Conservation (phyloP, 208 protist species). For the Leishmania mexicana region DNA sequence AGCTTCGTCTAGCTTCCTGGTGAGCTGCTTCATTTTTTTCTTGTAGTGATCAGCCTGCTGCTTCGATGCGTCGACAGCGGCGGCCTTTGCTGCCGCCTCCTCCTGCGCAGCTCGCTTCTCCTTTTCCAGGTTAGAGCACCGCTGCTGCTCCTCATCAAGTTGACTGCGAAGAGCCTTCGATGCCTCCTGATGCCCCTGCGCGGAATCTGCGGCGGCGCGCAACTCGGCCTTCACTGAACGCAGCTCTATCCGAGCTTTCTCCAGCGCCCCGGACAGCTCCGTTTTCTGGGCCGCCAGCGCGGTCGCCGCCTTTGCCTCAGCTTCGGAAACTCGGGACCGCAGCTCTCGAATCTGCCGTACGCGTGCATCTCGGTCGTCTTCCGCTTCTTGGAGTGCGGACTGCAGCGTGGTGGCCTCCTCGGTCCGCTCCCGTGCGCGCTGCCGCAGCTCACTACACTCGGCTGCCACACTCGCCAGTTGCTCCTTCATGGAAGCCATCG, state of each 20-base stretch:
- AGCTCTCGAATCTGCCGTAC: slow-evolving; percentile 14
- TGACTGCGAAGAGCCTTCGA: neutral
- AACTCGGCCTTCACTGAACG: neutral
- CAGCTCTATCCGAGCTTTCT: slow-evolving; percentile 1
- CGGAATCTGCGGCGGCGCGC: neutral
- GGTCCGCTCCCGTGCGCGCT: slow-evolving; percentile 6
- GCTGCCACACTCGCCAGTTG: slow-evolving; percentile 2
- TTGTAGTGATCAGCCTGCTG: slow-evolving; percentile 20
- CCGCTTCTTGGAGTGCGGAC: slow-evolving; percentile 9
- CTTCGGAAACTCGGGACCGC: slow-evolving; percentile 4
- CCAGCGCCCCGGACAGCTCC: neutral
- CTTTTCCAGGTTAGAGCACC: neutral
- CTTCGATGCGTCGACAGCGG: neutral
- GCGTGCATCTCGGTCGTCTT: slow-evolving; percentile 20
- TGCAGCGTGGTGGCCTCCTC: slow-evolving; percentile 16
- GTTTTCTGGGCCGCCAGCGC: neutral
- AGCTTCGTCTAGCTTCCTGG: slow-evolving; percentile 13
- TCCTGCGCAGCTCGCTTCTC: slow-evolving; percentile 5
- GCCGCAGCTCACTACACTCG: slow-evolving; percentile 7
- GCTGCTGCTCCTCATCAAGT: neutral
- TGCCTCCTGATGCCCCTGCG: neutral
- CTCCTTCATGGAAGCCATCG: neutral
- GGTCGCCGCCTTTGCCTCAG: neutral
- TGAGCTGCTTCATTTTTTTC: slow-evolving; percentile 3
- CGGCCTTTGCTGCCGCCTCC: slow-evolving; percentile 5